Percentiles rank a stretch among this genome's conserved stretches.
phyloP scores from a whole-genome alignment of 140 eudicot species.

The Bidens hawaiensis region DNA sequence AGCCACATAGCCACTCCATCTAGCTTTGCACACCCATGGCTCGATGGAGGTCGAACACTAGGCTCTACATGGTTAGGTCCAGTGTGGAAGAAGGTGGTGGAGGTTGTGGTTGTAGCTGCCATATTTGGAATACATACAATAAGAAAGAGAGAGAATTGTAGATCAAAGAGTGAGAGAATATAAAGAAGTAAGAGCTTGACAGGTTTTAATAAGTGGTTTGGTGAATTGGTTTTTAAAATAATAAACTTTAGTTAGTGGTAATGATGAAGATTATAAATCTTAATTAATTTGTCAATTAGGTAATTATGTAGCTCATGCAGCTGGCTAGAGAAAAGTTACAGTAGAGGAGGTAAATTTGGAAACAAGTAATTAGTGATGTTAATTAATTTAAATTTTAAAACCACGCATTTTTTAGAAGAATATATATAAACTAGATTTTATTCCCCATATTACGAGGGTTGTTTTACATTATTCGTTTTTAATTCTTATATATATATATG shows the following conservation, averaged over 20 bases:
- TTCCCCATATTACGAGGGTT: too few relatives aligned
- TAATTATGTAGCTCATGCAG: constrained; percentile 4
- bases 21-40: constrained; percentile 48
- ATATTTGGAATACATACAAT: constrained; percentile 5
- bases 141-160: background rate
- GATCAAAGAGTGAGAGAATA: constrained; percentile 12
- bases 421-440: too few relatives aligned
- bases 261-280: constrained; percentile 15
- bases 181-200: constrained; percentile 20
- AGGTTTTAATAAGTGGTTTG: constrained; percentile 23
- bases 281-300: constrained; percentile 13
- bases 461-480: too few relatives aligned
- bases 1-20: constrained; percentile 92
- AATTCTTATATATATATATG: too few relatives aligned
- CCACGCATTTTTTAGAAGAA: background rate
- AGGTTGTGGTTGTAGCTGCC: constrained; percentile 46
- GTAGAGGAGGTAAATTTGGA: constrained; percentile 7
- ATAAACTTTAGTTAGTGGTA: background rate
- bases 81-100: constrained; percentile 34
- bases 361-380: background rate
- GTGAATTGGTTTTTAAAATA: background rate
- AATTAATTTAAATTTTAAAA: background rate
- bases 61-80: constrained; percentile 27
- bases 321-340: constrained; percentile 15
- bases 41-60: constrained; percentile 34